Evolutionary conservation across 768 basidiomycete species (phyloP).

Genomic region (Boletus rufocinnamomeus): DNA sequence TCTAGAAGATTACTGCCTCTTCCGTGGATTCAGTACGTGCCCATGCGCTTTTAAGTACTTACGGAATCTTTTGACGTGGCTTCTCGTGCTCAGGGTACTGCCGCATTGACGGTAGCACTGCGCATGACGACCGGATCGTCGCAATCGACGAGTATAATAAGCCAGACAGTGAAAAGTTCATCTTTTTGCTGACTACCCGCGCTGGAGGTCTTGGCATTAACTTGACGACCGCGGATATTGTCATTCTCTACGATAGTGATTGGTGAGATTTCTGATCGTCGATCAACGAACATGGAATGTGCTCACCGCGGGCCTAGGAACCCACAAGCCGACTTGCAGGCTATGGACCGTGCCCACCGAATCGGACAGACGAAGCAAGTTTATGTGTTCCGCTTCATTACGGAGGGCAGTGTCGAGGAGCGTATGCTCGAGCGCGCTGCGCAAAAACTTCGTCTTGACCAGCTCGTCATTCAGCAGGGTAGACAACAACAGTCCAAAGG

Average conservation of each 20-base stretch:
- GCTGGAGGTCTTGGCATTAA: slow-evolving; percentile 98
- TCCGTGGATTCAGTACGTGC: slow-evolving; percentile 79
- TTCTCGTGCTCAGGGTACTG: slow-evolving; percentile 70
- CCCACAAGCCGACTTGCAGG: slow-evolving; percentile 97
- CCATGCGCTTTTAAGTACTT: background rate
- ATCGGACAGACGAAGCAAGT: slow-evolving; percentile 95
- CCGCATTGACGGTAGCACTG: slow-evolving; percentile 93
- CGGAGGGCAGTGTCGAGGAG: slow-evolving; percentile 86
- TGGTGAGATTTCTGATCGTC: slow-evolving; percentile 55
- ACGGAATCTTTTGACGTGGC: slow-evolving; percentile 5
- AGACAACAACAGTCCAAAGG: slow-evolving; percentile 81
- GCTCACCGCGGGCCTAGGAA: slow-evolving; percentile 59
- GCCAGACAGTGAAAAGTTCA: slow-evolving; percentile 91
- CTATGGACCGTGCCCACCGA: slow-evolving; percentile 97
- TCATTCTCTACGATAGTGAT: slow-evolving; percentile 95
- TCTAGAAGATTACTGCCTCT: slow-evolving; percentile 94
- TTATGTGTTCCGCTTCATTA: slow-evolving; percentile 84
- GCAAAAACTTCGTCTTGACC: slow-evolving; percentile 92
- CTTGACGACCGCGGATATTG: slow-evolving; percentile 90
- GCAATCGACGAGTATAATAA: slow-evolving; percentile 99
- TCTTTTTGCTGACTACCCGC: slow-evolving; percentile 94
- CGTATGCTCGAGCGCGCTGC: slow-evolving; percentile 89
- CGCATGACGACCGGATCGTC: slow-evolving; percentile 92
- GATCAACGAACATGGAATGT: background rate
- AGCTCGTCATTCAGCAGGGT: slow-evolving; percentile 96